Evolutionary conservation across 176 grass and related monocot species (phyloP).

Genomic region (Puccinellia tenuiflora): DNA sequence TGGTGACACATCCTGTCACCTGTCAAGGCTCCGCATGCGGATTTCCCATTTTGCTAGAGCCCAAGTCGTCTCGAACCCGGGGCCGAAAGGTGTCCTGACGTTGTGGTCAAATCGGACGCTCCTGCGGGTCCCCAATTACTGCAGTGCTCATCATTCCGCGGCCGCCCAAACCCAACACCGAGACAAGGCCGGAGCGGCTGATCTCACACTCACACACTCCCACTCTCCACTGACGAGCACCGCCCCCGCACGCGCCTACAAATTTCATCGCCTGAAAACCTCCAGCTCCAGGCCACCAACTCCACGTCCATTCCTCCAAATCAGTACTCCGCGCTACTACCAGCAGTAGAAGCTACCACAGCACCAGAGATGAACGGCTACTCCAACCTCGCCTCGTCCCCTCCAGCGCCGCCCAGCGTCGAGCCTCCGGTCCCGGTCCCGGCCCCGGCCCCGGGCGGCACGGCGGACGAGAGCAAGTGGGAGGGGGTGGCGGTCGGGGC

Average conservation of each 20-base stretch:
- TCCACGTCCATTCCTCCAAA: neutral
- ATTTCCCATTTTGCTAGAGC: no score
- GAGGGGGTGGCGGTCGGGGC: constrained; percentile 17
- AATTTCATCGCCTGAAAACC: neutral
- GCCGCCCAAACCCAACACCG: neutral
- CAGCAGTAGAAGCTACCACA: neutral
- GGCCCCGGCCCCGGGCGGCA: neutral
- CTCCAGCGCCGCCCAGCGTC: neutral
- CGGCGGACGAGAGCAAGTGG: neutral
- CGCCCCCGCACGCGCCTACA: neutral
- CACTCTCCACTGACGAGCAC: neutral
- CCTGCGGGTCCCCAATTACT: neutral
- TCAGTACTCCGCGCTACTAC: neutral
- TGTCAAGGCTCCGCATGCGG: no score
- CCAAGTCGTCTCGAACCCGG: neutral
- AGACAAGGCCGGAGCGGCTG: no score
- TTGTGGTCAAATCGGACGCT: neutral
- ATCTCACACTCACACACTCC: neutral
- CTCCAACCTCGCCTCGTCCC: constrained; percentile 16
- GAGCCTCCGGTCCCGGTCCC: no score
- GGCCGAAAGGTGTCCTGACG: no score
- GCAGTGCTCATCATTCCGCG: no score
- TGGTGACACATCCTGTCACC: neutral
- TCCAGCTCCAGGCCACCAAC: neutral
- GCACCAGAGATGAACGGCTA: constrained; percentile 2